A percentile compares a stretch with the other conserved stretches of the same genome.
Evolutionary conservation across 805 yeast species (phyloP).

Genomic region (Ogataea parapolymorpha): DNA sequence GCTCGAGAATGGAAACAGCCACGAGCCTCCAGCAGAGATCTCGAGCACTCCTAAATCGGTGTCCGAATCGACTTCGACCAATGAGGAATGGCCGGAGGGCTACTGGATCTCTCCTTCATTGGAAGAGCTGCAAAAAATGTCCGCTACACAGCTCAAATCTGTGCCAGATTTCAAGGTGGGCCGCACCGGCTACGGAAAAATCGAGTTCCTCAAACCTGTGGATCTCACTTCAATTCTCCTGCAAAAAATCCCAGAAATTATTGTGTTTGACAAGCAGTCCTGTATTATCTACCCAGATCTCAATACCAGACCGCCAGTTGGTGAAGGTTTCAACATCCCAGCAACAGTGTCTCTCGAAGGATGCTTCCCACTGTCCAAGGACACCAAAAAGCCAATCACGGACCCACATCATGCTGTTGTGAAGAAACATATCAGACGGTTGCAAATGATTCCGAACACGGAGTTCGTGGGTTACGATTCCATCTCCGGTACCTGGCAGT

Average conservation of each 20-base stretch:
- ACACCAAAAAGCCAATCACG: conserved; percentile 66
- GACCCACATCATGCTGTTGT: conserved; percentile 76
- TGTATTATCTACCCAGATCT: conserved; percentile 74
- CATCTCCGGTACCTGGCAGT: conserved; percentile 68
- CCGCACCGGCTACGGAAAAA: conserved; percentile 69
- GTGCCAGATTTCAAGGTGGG: conserved; percentile 74
- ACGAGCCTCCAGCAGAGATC: neutral
- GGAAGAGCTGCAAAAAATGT: conserved; percentile 54
- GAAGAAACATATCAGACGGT: conserved; percentile 61
- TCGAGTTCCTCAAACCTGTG: conserved; percentile 77
- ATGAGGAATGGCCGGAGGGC: conserved; percentile 47
- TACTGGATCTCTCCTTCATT: conserved; percentile 86
- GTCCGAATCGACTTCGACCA: neutral
- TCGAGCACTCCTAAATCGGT: neutral
- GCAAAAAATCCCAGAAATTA: conserved; percentile 61
- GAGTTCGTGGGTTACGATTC: conserved; percentile 77
- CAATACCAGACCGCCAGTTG: conserved; percentile 53
- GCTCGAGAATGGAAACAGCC: neutral
- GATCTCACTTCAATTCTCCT: conserved; percentile 71
- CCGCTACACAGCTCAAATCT: conserved; percentile 60
- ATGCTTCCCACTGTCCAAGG: conserved; percentile 76
- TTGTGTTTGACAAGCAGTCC: conserved; percentile 56
- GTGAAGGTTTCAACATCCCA: conserved; percentile 81
- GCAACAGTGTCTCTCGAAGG: conserved; percentile 71
- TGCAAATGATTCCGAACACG: conserved; percentile 57